Evolutionary conservation across 108 stramenopile genomes (phyloP).

Genomic region (Nitzschia sp.): DNA sequence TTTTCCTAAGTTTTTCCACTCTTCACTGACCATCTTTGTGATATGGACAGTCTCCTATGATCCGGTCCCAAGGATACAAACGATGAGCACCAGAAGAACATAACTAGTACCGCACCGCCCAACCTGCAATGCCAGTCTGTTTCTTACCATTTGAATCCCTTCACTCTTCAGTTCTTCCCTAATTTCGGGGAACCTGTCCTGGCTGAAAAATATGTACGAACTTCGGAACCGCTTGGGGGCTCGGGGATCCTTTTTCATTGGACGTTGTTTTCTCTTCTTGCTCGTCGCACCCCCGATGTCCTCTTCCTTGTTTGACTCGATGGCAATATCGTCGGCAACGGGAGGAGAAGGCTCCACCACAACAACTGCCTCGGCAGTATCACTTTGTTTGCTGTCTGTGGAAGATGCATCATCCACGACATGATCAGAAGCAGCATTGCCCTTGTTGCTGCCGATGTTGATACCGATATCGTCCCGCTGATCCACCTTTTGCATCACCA

Average conservation of each 20-base stretch:
- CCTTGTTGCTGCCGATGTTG: no score
- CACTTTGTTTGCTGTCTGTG: no score
- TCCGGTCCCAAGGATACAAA: background rate
- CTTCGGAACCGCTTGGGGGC: background rate
- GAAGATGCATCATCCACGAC: no score
- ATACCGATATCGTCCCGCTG: no score
- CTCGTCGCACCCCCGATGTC: background rate
- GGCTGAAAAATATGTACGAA: background rate
- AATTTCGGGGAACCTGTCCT: background rate
- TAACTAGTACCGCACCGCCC: no score
- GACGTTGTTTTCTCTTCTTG: background rate
- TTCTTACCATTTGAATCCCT: background rate
- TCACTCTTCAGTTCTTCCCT: background rate
- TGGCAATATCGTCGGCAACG: no score
- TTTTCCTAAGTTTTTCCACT: constrained; percentile 26
- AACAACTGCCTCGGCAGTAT: no score
- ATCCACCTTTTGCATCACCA: no score
- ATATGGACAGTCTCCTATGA: background rate
- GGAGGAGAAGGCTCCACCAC: no score
- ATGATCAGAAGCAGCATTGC: no score
- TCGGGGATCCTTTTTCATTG: background rate
- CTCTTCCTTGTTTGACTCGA: no score
- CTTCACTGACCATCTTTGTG: constrained; percentile 22
- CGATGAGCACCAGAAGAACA: no score
- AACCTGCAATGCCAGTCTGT: background rate